phyloP scores from a whole-genome alignment of 169 alveolate genomes.

The Theileria equi region DNA sequence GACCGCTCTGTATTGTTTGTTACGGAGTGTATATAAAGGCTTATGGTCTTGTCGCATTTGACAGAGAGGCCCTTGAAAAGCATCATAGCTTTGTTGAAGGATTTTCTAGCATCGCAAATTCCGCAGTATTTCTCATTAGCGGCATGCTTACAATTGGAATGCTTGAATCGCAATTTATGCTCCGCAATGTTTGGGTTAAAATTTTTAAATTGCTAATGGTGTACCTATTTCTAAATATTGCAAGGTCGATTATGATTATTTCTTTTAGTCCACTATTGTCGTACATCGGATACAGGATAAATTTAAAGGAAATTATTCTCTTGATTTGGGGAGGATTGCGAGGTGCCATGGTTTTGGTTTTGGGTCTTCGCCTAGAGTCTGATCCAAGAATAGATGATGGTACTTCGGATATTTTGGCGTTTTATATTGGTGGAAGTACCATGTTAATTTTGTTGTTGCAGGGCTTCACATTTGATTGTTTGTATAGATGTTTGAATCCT shows the following conservation, averaged over 20 bases:
- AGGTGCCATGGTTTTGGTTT: slow-evolving; percentile 88
- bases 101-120: slow-evolving; percentile 76
- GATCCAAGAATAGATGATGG: slow-evolving; percentile 73
- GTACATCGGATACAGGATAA: slow-evolving; percentile 75
- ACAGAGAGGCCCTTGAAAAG: slow-evolving; percentile 78
- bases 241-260: slow-evolving; percentile 78
- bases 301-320: slow-evolving; percentile 79
- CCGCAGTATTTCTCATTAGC: slow-evolving; percentile 77
- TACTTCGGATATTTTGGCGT: slow-evolving; percentile 79
- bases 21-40: slow-evolving; percentile 83
- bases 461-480: slow-evolving; percentile 85
- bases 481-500: slow-evolving; percentile 78
- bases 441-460: slow-evolving; percentile 77
- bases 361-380: slow-evolving; percentile 86
- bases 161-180: slow-evolving; percentile 69
- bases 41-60: slow-evolving; percentile 80
- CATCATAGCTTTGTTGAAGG: slow-evolving; percentile 77
- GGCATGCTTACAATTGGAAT: slow-evolving; percentile 83
- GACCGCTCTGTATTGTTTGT: slow-evolving; percentile 85
- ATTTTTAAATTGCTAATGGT: slow-evolving; percentile 52
- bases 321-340: slow-evolving; percentile 90
- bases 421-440: slow-evolving; percentile 88
- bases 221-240: slow-evolving; percentile 69
- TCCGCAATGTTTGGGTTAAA: slow-evolving; percentile 20
- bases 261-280: slow-evolving; percentile 76